These are phyloP conservation scores for Leishmania major DNA, from an alignment of 208 protist species.

Conservation along the genomic window DNA sequence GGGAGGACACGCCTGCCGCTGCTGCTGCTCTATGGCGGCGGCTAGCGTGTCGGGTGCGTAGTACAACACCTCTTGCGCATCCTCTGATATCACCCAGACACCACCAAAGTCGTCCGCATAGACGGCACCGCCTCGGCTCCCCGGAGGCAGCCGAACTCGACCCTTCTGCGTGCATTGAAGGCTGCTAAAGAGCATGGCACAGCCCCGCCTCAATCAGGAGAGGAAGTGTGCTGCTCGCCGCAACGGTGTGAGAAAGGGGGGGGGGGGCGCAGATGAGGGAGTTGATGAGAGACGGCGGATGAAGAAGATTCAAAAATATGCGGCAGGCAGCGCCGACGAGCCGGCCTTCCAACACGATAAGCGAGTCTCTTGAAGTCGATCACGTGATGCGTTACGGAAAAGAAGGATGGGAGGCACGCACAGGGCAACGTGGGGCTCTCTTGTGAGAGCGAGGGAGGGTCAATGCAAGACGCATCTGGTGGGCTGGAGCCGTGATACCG, in stretches of 20 bases:
- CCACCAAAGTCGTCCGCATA: slow-evolving; percentile 29
- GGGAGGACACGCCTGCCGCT: neutral
- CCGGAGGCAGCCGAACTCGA: slow-evolving; percentile 1
- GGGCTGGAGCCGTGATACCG: neutral
- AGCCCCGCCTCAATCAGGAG: neutral
- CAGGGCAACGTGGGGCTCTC: neutral
- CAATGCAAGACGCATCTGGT: neutral
- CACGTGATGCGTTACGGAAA: neutral
- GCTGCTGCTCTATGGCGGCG: neutral
- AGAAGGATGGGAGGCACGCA: neutral
- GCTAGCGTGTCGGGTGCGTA: slow-evolving; percentile 16
- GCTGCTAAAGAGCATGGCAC: slow-evolving; percentile 2
- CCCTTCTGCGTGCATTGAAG: slow-evolving; percentile 28
- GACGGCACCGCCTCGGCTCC: slow-evolving; percentile 3
- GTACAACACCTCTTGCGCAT: slow-evolving; percentile 14
- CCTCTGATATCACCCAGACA: slow-evolving; percentile 15
- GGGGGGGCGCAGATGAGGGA: neutral
- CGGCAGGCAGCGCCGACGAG: neutral
- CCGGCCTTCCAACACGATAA: neutral
- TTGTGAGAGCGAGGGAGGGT: neutral
- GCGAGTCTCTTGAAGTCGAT: neutral
- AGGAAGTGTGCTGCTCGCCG: neutral
- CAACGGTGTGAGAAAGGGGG: too few species aligned
- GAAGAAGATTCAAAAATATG: neutral
- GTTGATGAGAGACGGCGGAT: neutral